These are phyloP conservation scores for Agrocybe pediades DNA, from an alignment of 768 basidiomycete species.

Conservation along the genomic window DNA sequence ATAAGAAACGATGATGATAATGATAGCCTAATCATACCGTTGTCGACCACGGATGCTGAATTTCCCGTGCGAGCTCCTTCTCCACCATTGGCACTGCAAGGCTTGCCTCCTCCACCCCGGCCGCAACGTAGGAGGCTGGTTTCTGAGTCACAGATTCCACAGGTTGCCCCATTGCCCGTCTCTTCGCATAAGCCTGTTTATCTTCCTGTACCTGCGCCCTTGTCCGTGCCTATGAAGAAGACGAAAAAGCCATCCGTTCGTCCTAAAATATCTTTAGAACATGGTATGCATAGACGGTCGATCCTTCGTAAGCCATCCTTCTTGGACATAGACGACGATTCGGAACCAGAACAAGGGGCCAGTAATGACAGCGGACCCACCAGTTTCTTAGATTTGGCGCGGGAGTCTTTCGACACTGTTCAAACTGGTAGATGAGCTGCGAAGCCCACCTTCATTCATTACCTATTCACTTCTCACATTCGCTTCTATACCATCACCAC, in stretches of 20 bases:
- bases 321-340: conserved; percentile 64
- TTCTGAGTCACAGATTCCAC: conserved; percentile 17
- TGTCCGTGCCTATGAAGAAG: neutral
- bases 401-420: conserved; percentile 53
- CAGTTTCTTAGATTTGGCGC: conserved; percentile 56
- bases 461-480: neutral
- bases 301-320: conserved; percentile 73
- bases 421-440: conserved; percentile 28
- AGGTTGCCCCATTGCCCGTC: neutral
- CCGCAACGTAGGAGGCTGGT: conserved; percentile 30
- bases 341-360: conserved; percentile 33
- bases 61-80: conserved; percentile 1
- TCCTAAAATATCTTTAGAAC: conserved; percentile 38
- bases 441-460: conserved; percentile 1
- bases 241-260: conserved; percentile 8
- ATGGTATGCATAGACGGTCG: conserved; percentile 46
- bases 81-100: conserved; percentile 31
- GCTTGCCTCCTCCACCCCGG: conserved; percentile 61
- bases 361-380: conserved; percentile 16
- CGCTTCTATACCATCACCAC: neutral
- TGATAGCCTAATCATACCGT: conserved; percentile 7
- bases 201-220: neutral
- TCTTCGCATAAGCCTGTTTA: no score
- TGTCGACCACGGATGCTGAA: conserved; percentile 3
- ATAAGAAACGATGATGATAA: conserved; percentile 4